A percentile compares a stretch with the other conserved stretches of the same genome.
Conservation (phyloP, 2,329 filamentous ascomycete species). For the Zymoseptoria tritici region DNA sequence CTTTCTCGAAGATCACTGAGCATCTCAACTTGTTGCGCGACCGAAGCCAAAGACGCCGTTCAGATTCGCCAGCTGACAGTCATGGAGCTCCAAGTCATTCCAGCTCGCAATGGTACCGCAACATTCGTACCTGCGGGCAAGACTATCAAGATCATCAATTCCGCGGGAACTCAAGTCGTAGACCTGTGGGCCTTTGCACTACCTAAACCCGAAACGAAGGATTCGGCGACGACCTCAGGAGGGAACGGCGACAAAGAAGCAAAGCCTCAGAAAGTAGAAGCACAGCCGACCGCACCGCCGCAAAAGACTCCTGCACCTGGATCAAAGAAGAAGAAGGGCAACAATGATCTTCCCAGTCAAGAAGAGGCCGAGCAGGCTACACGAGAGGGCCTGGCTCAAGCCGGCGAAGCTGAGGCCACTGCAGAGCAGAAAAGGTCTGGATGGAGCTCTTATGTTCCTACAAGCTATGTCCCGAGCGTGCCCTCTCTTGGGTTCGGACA, state of each 20-base stretch:
- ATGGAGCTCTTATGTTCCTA: conserved; percentile 28
- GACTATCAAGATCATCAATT: conserved; percentile 45
- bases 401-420: conserved; percentile 11
- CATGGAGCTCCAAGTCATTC: conserved; percentile 36
- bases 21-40: background rate
- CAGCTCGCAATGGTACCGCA: conserved; percentile 43
- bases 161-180: conserved; percentile 44
- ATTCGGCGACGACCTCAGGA: background rate
- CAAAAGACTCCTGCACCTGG: conserved; percentile 9
- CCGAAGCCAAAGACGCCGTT: background rate
- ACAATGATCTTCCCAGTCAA: conserved; percentile 26
- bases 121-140: conserved; percentile 44
- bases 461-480: conserved; percentile 8
- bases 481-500: conserved; percentile 9
- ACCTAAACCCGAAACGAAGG: conserved; percentile 34
- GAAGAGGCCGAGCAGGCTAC: conserved; percentile 30
- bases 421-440: conserved; percentile 21
- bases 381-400: conserved; percentile 18
- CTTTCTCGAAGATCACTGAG: background rate
- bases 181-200: conserved; percentile 45
- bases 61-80: background rate
- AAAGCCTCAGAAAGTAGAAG: conserved; percentile 22
- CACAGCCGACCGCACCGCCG: background rate
- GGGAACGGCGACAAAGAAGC: conserved; percentile 8
- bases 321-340: conserved; percentile 22